Evolutionary conservation across 805 yeast species (phyloP).

Genomic region (Ogataea philodendri): DNA sequence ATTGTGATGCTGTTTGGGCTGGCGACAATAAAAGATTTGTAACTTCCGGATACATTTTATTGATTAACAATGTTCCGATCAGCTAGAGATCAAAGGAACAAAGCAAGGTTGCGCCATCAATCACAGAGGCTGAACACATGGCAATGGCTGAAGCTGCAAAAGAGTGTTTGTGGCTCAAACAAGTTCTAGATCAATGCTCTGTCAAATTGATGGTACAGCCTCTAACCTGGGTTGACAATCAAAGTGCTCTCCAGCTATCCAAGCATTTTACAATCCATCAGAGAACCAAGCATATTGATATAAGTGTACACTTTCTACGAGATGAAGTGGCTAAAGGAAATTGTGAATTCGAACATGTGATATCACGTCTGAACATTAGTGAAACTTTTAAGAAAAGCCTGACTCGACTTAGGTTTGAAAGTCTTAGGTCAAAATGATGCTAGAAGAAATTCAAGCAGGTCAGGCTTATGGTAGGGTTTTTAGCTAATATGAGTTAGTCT

Average conservation of each 20-base stretch:
- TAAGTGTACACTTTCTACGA: conserved; percentile 1
- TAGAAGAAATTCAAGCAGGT: not conserved
- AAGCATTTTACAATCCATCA: conserved; percentile 1
- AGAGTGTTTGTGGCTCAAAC: conserved; percentile 1
- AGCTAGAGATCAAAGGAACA: conserved; percentile 23
- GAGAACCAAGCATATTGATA: conserved; percentile 2
- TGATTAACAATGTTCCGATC: conserved; percentile 12
- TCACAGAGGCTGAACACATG: conserved; percentile 21
- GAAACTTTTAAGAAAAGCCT: not conserved
- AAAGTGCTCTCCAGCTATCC: not conserved
- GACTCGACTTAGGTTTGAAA: too few species aligned
- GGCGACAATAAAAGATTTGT: conserved; percentile 11
- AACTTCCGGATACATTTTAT: conserved; percentile 13
- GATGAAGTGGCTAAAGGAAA: not conserved
- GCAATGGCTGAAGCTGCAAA: conserved; percentile 4
- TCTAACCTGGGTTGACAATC: not conserved
- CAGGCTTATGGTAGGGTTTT: conserved; percentile 1
- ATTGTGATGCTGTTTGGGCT: conserved; percentile 20
- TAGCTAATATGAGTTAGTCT: too few species aligned
- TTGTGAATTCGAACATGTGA: not conserved
- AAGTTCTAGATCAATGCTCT: not conserved
- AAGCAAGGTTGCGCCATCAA: conserved; percentile 11
- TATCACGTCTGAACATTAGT: not conserved
- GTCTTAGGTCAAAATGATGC: not conserved
- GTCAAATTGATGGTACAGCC: not conserved